Percentiles rank a stretch among this genome's conserved stretches.
These are phyloP conservation scores for Didymella lethalis DNA, from an alignment of 2,329 filamentous ascomycete species.

Conservation along the genomic window DNA sequence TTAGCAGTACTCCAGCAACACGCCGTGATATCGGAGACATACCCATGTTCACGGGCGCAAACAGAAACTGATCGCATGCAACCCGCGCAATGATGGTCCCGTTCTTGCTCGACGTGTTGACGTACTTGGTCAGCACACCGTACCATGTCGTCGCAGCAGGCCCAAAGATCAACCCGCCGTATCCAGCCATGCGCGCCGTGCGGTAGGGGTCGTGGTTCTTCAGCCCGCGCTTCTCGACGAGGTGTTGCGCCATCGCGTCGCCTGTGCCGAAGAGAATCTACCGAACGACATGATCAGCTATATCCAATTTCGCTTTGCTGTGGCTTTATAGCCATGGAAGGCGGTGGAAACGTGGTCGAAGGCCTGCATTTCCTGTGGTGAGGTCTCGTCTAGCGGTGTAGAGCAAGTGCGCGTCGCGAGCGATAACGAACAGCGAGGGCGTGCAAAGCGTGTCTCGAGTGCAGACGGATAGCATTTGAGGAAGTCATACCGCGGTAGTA, in stretches of 20 bases:
- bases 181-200: constrained; percentile 77
- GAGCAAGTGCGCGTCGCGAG: neutral
- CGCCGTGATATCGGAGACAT: neutral
- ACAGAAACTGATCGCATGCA: constrained; percentile 77
- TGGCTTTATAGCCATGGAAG: too few species aligned
- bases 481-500: constrained; percentile 73
- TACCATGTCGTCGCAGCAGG: constrained; percentile 90
- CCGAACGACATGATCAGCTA: too few species aligned
- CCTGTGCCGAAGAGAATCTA: constrained; percentile 89
- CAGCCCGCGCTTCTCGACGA: constrained; percentile 80
- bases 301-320: too few species aligned
- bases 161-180: constrained; percentile 74
- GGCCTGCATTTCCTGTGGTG: too few species aligned
- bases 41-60: constrained; percentile 82
- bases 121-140: constrained; percentile 74
- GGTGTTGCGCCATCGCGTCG: constrained; percentile 89
- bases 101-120: constrained; percentile 70
- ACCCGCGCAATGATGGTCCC: constrained; percentile 80
- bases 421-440: neutral
- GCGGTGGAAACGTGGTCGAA: too few species aligned
- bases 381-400: too few species aligned
- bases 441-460: too few species aligned
- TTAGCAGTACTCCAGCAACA: neutral
- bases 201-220: constrained; percentile 75
- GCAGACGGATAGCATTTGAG: neutral